Evolutionary conservation across 2,329 filamentous ascomycete species (phyloP).

Genomic region (Hymenoscyphus albidus): DNA sequence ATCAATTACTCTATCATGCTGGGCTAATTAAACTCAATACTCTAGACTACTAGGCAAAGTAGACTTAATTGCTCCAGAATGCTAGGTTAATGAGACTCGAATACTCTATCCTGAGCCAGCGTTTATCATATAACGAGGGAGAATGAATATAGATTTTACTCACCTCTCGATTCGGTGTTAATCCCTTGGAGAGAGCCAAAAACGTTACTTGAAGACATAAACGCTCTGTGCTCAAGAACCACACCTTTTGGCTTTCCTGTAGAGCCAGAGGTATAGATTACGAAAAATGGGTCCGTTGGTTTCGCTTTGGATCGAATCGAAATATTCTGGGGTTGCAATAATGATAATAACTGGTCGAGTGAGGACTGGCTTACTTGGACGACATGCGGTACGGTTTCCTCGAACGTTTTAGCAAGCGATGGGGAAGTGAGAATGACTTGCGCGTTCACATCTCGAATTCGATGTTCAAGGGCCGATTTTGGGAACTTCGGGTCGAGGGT

Average conservation of each 20-base stretch:
- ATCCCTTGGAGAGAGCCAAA: conserved; percentile 11
- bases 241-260: conserved; percentile 21
- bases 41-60: too few relatives aligned
- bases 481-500: conserved; percentile 32
- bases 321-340: neutral
- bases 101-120: too few relatives aligned
- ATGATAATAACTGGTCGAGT: neutral
- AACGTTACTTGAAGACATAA: conserved; percentile 12
- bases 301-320: neutral
- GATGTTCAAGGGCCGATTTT: conserved; percentile 22
- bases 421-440: conserved; percentile 9
- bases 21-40: too few relatives aligned
- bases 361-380: conserved; percentile 3
- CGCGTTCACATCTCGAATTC: conserved; percentile 7
- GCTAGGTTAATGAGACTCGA: too few relatives aligned
- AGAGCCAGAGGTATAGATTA: conserved; percentile 21
- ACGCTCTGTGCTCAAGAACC: conserved; percentile 15
- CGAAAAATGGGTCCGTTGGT: conserved; percentile 15
- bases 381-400: conserved; percentile 4
- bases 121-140: too few relatives aligned
- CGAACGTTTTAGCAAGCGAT: conserved; percentile 4
- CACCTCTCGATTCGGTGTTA: conserved; percentile 10
- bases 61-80: too few relatives aligned
- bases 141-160: too few relatives aligned
- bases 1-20: too few relatives aligned